Conservation (phyloP, 495 filamentous ascomycete genomes). For the Annulohypoxylon stygium region DNA sequence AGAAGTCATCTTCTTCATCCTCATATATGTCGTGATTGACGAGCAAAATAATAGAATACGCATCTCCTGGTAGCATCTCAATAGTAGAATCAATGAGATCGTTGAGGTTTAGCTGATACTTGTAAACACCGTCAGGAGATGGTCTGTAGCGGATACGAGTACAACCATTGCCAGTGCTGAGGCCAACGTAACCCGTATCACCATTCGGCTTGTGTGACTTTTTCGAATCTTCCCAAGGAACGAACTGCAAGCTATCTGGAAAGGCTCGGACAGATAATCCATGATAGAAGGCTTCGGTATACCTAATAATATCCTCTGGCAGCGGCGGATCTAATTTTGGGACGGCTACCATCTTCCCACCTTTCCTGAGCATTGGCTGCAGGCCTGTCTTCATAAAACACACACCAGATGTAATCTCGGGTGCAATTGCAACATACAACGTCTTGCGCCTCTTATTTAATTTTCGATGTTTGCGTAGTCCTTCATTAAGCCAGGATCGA, state of each 20-base stretch:
- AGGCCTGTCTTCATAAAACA: constrained; percentile 57
- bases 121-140: constrained; percentile 62
- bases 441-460: constrained; percentile 62
- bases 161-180: constrained; percentile 51
- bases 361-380: constrained; percentile 33
- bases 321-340: constrained; percentile 33
- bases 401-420: constrained; percentile 53
- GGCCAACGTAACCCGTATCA: constrained; percentile 56
- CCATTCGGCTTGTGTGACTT: constrained; percentile 26
- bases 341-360: background rate
- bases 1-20: constrained; percentile 75
- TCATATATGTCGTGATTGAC: constrained; percentile 75
- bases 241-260: constrained; percentile 55
- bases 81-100: constrained; percentile 74
- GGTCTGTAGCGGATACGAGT: constrained; percentile 68
- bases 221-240: constrained; percentile 58
- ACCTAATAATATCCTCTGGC: constrained; percentile 59
- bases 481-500: constrained; percentile 64
- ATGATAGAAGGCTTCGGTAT: constrained; percentile 73
- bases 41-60: constrained; percentile 70
- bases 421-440: constrained; percentile 67
- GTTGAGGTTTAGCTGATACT: constrained; percentile 70
- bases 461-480: constrained; percentile 62
- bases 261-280: constrained; percentile 66
- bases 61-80: constrained; percentile 68